Evolutionary conservation across 2,329 filamentous ascomycete species (phyloP).

Genomic region (Dryadomyces sulphureus): DNA sequence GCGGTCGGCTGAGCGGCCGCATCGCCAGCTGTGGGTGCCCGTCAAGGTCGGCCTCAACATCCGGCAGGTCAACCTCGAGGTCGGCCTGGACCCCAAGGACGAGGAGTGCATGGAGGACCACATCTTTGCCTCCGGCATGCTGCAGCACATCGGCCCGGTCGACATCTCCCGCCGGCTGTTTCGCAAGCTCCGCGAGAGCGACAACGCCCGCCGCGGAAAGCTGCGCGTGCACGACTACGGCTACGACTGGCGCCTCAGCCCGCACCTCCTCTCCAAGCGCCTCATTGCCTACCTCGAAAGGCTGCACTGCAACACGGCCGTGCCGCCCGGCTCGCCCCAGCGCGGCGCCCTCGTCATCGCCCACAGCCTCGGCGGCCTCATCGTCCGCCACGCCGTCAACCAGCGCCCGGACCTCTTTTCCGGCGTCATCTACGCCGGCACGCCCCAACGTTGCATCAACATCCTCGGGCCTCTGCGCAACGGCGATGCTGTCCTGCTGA

Average conservation of each 20-base stretch:
- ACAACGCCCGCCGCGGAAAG: constrained; percentile 56
- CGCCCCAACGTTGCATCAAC: constrained; percentile 76
- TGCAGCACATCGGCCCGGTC: constrained; percentile 82
- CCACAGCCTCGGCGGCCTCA: constrained; percentile 75
- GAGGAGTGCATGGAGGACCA: constrained; percentile 69
- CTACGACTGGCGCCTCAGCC: constrained; percentile 88
- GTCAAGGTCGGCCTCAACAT: constrained; percentile 87
- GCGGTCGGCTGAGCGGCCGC: constrained; percentile 64
- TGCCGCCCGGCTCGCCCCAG: constrained; percentile 24
- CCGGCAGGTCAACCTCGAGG: constrained; percentile 79
- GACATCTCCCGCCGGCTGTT: constrained; percentile 77
- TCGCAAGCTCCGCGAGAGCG: constrained; percentile 58
- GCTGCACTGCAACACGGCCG: constrained; percentile 55
- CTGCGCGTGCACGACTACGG: constrained; percentile 80
- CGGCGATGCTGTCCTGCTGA: constrained; percentile 82
- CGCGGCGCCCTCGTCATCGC: constrained; percentile 69
- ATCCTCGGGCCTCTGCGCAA: constrained; percentile 81
- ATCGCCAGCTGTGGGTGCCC: constrained; percentile 86
- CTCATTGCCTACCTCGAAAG: constrained; percentile 60
- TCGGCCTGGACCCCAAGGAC: constrained; percentile 67
- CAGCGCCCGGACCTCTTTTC: constrained; percentile 70
- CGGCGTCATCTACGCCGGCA: constrained; percentile 73
- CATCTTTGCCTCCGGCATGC: constrained; percentile 77
- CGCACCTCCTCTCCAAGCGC: constrained; percentile 55
- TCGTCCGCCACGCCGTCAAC: constrained; percentile 80